Conservation (phyloP, 2,329 filamentous ascomycete species). For the Thermoascus crustaceus region DNA sequence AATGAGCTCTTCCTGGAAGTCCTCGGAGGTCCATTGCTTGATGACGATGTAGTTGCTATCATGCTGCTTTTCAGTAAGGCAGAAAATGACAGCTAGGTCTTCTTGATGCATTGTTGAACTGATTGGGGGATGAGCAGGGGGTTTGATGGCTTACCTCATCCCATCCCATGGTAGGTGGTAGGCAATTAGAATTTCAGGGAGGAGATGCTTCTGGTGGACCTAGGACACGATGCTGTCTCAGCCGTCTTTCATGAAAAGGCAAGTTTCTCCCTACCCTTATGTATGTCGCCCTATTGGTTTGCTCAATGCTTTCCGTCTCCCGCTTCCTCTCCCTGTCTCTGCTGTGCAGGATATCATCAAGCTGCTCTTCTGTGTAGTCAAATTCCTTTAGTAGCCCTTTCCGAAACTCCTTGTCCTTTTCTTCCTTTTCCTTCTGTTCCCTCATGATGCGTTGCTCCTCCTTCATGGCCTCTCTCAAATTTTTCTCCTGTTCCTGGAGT, state of each 20-base stretch:
- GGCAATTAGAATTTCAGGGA: slow-evolving; percentile 38
- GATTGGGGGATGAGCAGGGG: slow-evolving; percentile 4
- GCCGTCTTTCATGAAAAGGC: not conserved
- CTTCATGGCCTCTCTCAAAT: slow-evolving; percentile 44
- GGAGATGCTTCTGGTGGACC: slow-evolving; percentile 40
- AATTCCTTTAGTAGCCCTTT: slow-evolving; percentile 33
- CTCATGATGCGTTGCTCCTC: slow-evolving; percentile 42
- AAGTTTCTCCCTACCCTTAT: slow-evolving; percentile 32
- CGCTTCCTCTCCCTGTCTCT: slow-evolving; percentile 29
- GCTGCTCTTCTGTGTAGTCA: slow-evolving; percentile 33
- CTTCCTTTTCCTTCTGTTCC: slow-evolving; percentile 43
- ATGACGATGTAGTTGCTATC: slow-evolving; percentile 65
- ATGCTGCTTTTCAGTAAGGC: slow-evolving; percentile 26
- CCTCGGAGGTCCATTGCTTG: slow-evolving; percentile 63
- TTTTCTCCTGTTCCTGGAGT: slow-evolving; percentile 27
- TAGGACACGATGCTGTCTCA: not conserved
- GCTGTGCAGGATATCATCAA: slow-evolving; percentile 34
- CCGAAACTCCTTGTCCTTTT: slow-evolving; percentile 44
- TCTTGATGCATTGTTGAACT: slow-evolving; percentile 19
- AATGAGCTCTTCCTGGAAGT: slow-evolving; percentile 64
- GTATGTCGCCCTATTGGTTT: slow-evolving; percentile 34
- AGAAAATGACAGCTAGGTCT: not conserved
- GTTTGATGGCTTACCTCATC: slow-evolving; percentile 33
- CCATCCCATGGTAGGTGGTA: slow-evolving; percentile 40
- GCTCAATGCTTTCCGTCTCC: slow-evolving; percentile 13